Evolutionary conservation across 2,329 filamentous ascomycete species (phyloP), one percentile per base, ranked within the genome.

Genomic region (Paecilomyces formosus): DNA sequence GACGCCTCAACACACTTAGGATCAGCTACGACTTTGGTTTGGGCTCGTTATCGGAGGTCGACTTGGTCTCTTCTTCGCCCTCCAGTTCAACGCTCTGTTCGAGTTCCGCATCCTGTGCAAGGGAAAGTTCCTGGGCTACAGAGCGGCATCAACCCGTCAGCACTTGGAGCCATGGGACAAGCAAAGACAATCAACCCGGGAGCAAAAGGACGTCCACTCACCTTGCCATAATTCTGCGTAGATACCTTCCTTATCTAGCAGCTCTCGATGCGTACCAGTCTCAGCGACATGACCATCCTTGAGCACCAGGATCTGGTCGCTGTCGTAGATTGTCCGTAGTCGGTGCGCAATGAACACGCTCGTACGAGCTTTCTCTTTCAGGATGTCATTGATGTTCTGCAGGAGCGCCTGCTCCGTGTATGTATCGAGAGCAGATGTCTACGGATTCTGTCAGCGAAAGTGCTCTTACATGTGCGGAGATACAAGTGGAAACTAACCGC

Each of bases 341-440:
- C 94, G 84, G 74, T 97, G 94, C 6, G 94, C 94, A 4, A 99
- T 89, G 70, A 97, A 97, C 0, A 99, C 90, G 65, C 92, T 97
- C 0, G 94, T 97, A 58, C 92, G 84, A 2, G 81, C 80, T 78
- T 96, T 96, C 68, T 96, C 92, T 65, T 88, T 88, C 57, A 97
- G 78, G 56, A 97, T 94, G 64, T 88, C 88, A 73, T 96, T 96
- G 72, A 97, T 97, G 70, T 97, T 96, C 61, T 87, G 82, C 79
- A 97, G 86, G 55, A 97, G 81, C 1, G 89, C 88, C 74, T 95
- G 90, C 76, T 97, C 93, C 0, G 93, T 97, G 69, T 96, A 90
- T 0, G 93, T 96, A 71, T 97, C 92, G 33, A 97, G 79, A 1
- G 93, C 92, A 54, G 89, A 93, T 0, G 92, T 97, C 66, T 84